Base-by-base conservation (phyloP, 805 yeast genomes). In the Kregervanrija fluxuum region DNA sequence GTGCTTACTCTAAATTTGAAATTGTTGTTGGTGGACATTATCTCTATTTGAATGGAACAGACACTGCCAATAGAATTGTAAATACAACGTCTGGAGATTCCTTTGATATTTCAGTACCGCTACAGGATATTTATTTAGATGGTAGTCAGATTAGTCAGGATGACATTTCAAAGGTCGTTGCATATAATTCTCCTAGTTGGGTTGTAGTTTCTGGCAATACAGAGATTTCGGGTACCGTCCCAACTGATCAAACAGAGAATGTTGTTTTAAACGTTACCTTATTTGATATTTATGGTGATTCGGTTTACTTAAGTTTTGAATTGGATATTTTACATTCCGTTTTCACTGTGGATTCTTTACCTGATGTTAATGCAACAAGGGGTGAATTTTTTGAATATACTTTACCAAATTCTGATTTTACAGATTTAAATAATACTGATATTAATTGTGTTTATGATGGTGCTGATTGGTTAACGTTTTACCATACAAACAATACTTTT, bases 21-120 rank as follows among this genome's bases (percentile, higher is more conserved):
- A 67, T 93, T 33, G 68, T 83, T 22, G 83, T 91, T 33, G 99
- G 99, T 36, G 96, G 95, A 9, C 96, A 93, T 61, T 82, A 77
- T 49, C 71, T 93, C 50, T 73, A 88, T 34, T 82, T 93, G 1
- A 69, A 80, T 16, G 58, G 79, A 34, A 76, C 84, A 47, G 72
- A 74, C 40, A 71, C 78, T 1, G 45, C 43, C 15, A 22, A 35
- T 11, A 44, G 40, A 12, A 64, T 78, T 30, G 62, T 70, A 16
- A 85, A 85, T 54, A 90, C 88, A 2, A 82, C 93, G 6, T 74
- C 73, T 16, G 78, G 79, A 39, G 73, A 76, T 32, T 54, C 62
- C 0, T 71, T 91, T 53, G 56, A 70, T 22, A 71, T 77, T 47
- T 60, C 69, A 2, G 67, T 89, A 16, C 96, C 96, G 1, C 59